A percentile compares a stretch with the other conserved stretches of the same genome.
phyloP scores from a whole-genome alignment of 345 rosid genomes.

The Geranium rotundifolium region DNA sequence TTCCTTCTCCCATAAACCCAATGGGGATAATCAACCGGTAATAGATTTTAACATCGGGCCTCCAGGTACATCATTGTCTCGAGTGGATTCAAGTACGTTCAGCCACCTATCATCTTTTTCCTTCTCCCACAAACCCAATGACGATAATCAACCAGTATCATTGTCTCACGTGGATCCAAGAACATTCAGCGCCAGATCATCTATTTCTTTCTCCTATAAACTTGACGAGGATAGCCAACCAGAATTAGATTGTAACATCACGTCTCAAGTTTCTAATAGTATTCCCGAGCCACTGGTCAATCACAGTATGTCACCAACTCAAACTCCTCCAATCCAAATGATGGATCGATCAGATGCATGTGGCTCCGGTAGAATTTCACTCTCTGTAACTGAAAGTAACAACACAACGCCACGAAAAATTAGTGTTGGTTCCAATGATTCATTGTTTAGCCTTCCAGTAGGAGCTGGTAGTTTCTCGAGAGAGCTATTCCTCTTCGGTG shows the following conservation, averaged over 20 bases:
- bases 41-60: constrained; percentile 11
- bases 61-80: constrained; percentile 6
- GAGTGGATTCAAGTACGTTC: too few relatives aligned
- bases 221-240: not conserved
- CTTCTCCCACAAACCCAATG: not conserved
- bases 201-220: not conserved
- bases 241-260: constrained; percentile 4
- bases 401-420: constrained; percentile 36
- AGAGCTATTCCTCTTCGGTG: constrained; percentile 13
- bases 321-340: constrained; percentile 60
- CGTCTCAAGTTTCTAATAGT: constrained; percentile 31
- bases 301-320: constrained; percentile 17
- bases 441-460: constrained; percentile 60
- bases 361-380: constrained; percentile 50
- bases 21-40: not conserved
- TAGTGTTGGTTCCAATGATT: constrained; percentile 56
- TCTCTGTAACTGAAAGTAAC: constrained; percentile 37
- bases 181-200: not conserved
- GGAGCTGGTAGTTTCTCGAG: constrained; percentile 46
- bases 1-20: not conserved
- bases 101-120: too few relatives aligned
- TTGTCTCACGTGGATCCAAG: not conserved
- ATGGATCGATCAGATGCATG: constrained; percentile 44
- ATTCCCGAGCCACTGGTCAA: constrained; percentile 19
- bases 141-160: constrained; percentile 1